Base-by-base conservation (phyloP, 2,329 filamentous ascomycete species). In the Hypoxylon sp. region DNA sequence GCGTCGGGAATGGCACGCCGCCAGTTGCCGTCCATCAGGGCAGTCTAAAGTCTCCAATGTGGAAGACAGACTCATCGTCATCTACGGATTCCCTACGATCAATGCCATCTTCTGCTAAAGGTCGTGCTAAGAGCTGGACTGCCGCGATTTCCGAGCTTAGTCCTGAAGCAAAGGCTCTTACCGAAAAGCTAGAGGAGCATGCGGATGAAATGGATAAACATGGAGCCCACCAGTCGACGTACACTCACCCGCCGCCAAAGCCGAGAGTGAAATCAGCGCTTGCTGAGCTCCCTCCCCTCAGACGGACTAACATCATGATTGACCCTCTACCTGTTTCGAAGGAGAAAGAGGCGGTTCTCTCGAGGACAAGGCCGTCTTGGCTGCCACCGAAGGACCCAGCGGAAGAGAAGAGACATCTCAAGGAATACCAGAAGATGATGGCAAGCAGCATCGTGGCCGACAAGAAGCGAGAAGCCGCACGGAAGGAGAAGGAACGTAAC, bases 331-430 rank as follows among this genome's bases (percentile, higher is more conserved):
- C 93, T 14, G 89, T 94, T 28, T 95, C 92, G 49, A 94, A 93
- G 78, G 93, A 96, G 80, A 96, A 96, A 78, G 92, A 95, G 75
- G 92, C 92, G 2, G 92, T 94, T 1, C 83, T 96, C 21, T 93
- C 91, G 23, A 86, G 93, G 17, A 96, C 93, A 1, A 86, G 93
- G 38, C 93, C 93, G 0, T 94, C 91, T 1, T 96, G 93, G 93
- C 83, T 96, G 2, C 93, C 93, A 0, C 93, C 93, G 0, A 96
- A 96, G 80, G 90, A 96, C 71, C 94, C 93, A 1, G 92, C 92
- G 59, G 96, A 99, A 79, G 96, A 99, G 81, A 92, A 89, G 77
- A 91, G 90, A 72, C 96, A 99, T 79, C 78, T 99, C 71, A 94
- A 88, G 75, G 90, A 96, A 77, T 96, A 94, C 76, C 90, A 94